phyloP scores from a whole-genome alignment of 345 rosid species.

The Aethionema arabicum region DNA sequence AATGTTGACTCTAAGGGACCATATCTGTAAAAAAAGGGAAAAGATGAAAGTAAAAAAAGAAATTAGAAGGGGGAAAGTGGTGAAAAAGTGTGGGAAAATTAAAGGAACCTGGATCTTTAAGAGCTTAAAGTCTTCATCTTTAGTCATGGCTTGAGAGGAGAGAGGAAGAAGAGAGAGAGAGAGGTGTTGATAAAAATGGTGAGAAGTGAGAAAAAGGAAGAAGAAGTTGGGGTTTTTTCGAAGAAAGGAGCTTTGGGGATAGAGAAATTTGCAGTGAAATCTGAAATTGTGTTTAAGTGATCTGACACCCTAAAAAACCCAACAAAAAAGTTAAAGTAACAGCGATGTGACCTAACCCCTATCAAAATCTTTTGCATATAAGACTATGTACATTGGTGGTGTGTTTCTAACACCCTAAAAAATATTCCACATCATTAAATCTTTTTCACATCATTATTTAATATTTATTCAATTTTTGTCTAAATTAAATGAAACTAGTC shows the following conservation, averaged over 20 bases:
- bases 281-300: constrained; percentile 32
- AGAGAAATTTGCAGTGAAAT: constrained; percentile 29
- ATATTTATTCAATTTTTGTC: too few species aligned
- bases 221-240: constrained; percentile 30
- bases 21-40: constrained; percentile 44
- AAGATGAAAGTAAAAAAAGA: background rate
- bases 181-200: background rate
- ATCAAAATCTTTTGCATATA: constrained; percentile 20
- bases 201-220: constrained; percentile 4
- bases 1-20: constrained; percentile 71
- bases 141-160: constrained; percentile 57
- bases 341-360: constrained; percentile 4
- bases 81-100: constrained; percentile 1
- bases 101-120: constrained; percentile 74
- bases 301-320: constrained; percentile 15
- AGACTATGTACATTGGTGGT: too few species aligned
- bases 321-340: constrained; percentile 1
- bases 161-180: constrained; percentile 27
- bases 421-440: too few species aligned
- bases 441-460: too few species aligned
- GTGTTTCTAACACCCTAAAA: too few species aligned
- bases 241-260: constrained; percentile 24
- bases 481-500: too few species aligned
- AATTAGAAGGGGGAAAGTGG: constrained; percentile 10
- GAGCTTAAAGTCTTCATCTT: constrained; percentile 85